Base-by-base conservation (phyloP, 805 yeast species). In the Tetrapisispora phaffii region DNA sequence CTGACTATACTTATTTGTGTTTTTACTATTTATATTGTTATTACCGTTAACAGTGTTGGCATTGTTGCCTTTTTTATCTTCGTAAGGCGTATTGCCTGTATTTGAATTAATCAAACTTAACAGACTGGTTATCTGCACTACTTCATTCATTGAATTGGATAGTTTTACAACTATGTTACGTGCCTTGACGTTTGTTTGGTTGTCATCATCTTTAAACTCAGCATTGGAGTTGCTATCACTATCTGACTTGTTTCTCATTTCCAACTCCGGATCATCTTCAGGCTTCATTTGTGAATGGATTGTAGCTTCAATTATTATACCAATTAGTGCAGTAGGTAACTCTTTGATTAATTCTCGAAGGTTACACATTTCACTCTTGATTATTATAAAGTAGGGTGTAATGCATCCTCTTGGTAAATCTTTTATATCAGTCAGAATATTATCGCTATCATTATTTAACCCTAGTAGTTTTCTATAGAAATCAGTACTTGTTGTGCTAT, bases 101-200 rank as follows among this genome's bases (percentile, higher is more conserved):
- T 58, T 54, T 5, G 67, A 66, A 28, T 59, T 57, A 24, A 61
- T 51, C 52, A 58, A 47, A 36, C 49, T 56, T 20, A 61, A 44
- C 21, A 60, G 50, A 42, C 63, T 58, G 15, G 62, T 56, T 3
- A 60, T 59, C 34, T 60, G 65, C 8, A 61, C 58, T 39, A 62
- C 47, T 29, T 59, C 63, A 44, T 59, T 60, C 63, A 61, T 57
- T 7, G 63, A 56, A 42, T 59, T 58, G 0, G 66, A 61, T 39
- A 62, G 45, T 29, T 53, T 50, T 12, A 62, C 56, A 4, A 62
- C 62, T n/a, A 58, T 45, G 7, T 50, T 54, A 42, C 59, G 66
- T 3, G 63, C 52, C 23, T 51, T 26, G 7, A 38, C 16, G 12
- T 38, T 24, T 2, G n/a, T 24, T 17, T 31, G 20, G n/a, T 22